Conservation (phyloP, 148 eudicot genomes). For the Rhododendron ferrugineum region DNA sequence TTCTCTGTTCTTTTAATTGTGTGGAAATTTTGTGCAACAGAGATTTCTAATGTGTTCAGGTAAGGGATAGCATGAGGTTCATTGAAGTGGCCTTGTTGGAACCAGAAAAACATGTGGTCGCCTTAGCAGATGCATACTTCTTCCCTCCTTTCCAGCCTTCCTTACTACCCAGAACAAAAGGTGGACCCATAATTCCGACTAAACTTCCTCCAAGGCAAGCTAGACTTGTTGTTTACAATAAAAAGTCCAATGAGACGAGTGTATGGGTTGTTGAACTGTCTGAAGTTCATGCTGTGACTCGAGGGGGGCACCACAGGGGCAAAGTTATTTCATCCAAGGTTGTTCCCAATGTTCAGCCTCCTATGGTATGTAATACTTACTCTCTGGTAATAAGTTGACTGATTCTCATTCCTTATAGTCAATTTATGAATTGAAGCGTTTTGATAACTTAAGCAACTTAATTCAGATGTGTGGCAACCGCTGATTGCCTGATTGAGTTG, state of each 20-base stretch:
- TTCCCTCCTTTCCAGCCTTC: conserved; percentile 86
- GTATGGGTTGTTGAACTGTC: conserved; percentile 72
- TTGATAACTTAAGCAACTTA: not conserved
- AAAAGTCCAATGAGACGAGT: conserved; percentile 71
- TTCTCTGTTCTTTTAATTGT: not conserved
- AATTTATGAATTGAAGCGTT: not conserved
- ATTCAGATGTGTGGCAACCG: not conserved
- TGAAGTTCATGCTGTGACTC: conserved; percentile 77
- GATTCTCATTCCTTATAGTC: not conserved
- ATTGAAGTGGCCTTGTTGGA: conserved; percentile 76
- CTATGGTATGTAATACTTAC: conserved; percentile 47
- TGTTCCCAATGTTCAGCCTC: conserved; percentile 82
- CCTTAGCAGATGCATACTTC: conserved; percentile 88
- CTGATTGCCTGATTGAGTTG: not conserved
- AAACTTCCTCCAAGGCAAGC: conserved; percentile 86
- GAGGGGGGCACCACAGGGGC: conserved; percentile 87
- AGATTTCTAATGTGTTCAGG: conserved; percentile 24
- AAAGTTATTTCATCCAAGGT: conserved; percentile 66
- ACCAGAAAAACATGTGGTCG: conserved; percentile 68
- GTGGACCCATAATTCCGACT: conserved; percentile 59
- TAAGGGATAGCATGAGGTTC: conserved; percentile 82
- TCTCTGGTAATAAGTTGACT: not conserved
- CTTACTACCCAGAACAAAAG: conserved; percentile 57
- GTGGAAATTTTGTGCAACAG: not conserved
- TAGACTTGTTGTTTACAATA: conserved; percentile 65